Evolutionary conservation across 345 rosid species (phyloP).

Genomic region (Gossypium thurberi): DNA sequence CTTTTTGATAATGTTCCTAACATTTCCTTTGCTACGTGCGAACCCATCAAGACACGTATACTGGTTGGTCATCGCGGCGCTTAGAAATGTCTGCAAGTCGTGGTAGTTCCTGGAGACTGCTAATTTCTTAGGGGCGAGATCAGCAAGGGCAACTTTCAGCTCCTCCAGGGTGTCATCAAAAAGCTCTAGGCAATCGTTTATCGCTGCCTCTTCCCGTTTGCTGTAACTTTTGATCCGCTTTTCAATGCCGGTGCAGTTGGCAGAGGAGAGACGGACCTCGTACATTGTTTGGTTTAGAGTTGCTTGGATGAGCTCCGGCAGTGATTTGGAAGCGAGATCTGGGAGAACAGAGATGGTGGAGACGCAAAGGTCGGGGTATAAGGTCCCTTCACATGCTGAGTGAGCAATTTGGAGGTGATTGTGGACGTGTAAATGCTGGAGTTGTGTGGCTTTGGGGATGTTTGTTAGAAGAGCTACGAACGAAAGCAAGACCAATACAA

Average conservation of each 20-base stretch:
- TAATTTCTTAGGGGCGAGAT: conserved; percentile 30
- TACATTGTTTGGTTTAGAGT: conserved; percentile 44
- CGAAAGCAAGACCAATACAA: conserved; percentile 14
- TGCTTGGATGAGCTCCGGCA: conserved; percentile 41
- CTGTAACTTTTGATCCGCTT: conserved; percentile 18
- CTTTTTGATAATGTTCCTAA: conserved; percentile 37
- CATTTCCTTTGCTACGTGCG: conserved; percentile 27
- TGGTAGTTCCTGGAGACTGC: conserved; percentile 27
- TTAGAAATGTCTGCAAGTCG: conserved; percentile 54
- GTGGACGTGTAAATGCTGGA: conserved; percentile 23
- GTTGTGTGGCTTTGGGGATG: conserved; percentile 13
- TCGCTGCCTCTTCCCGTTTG: conserved; percentile 38
- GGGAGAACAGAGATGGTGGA: conserved; percentile 49
- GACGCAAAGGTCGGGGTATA: conserved; percentile 55
- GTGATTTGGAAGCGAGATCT: conserved; percentile 35
- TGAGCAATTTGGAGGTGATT: conserved; percentile 29
- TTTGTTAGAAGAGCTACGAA: not conserved
- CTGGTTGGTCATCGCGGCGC: conserved; percentile 78
- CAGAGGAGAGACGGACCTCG: conserved; percentile 37
- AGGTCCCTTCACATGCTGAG: conserved; percentile 42
- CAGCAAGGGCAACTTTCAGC: conserved; percentile 37
- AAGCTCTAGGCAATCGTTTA: conserved; percentile 66
- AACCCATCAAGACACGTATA: conserved; percentile 93
- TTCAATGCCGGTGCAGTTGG: conserved; percentile 41
- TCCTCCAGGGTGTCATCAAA: conserved; percentile 38